These are phyloP conservation scores for Mytilinidion resinicola DNA, from an alignment of 495 filamentous ascomycete species.

Conservation along the genomic window DNA sequence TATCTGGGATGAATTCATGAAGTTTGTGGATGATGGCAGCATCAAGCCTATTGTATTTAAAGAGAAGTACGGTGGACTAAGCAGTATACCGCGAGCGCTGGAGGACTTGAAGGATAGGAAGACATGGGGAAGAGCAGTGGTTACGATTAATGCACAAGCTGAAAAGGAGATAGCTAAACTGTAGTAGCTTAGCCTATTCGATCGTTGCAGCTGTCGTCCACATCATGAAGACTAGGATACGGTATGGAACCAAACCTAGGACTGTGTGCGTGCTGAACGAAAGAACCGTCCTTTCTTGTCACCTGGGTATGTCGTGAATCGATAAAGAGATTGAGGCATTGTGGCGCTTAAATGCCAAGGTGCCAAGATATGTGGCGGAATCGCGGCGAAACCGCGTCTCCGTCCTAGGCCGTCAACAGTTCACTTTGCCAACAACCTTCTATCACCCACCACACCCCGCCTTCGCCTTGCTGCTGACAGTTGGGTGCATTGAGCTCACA, in stretches of 20 bases:
- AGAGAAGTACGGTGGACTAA: slow-evolving; percentile 28
- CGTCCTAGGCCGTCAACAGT: not conserved
- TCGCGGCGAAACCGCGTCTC: not conserved
- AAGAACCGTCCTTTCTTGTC: too few species aligned
- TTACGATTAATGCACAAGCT: slow-evolving; percentile 25
- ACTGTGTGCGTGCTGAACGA: too few species aligned
- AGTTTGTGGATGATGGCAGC: slow-evolving; percentile 26
- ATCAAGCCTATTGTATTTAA: slow-evolving; percentile 33
- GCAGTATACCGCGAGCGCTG: slow-evolving; percentile 26
- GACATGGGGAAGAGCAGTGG: slow-evolving; percentile 31
- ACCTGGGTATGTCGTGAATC: too few species aligned
- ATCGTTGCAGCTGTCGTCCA: too few species aligned
- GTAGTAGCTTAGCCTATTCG: slow-evolving; percentile 1
- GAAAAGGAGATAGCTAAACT: slow-evolving; percentile 3
- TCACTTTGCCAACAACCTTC: not conserved
- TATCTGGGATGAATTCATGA: slow-evolving; percentile 34
- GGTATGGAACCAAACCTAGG: too few species aligned
- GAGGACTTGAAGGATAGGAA: slow-evolving; percentile 25
- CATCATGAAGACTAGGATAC: too few species aligned
- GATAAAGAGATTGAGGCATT: too few species aligned
- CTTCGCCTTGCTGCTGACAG: too few species aligned
- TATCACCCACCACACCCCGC: not conserved
- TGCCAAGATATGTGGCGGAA: slow-evolving; percentile 1
- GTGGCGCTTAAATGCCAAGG: too few species aligned
- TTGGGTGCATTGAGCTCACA: too few species aligned